Evolutionary conservation across 768 basidiomycete genomes (phyloP).

Genomic region (Phanerochaete carnosa): DNA sequence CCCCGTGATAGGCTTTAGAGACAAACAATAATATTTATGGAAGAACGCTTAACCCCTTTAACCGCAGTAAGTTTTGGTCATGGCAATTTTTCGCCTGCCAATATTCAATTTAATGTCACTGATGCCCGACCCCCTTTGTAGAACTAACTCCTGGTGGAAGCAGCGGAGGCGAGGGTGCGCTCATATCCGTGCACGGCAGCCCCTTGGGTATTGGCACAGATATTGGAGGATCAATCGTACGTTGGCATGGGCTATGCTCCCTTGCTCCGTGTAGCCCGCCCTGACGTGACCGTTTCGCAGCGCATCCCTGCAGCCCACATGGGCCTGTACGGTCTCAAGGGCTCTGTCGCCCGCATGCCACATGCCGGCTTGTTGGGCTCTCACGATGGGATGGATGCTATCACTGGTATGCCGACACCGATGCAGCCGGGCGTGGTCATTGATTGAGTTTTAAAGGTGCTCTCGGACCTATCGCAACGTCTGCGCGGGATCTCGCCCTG

Average conservation of each 20-base stretch:
- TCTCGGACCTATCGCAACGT: conserved; percentile 45
- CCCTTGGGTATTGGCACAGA: conserved; percentile 83
- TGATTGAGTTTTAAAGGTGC: conserved; percentile 29
- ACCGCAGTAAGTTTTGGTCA: conserved; percentile 28
- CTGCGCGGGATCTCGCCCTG: conserved; percentile 45
- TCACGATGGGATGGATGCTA: conserved; percentile 51
- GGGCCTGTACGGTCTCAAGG: conserved; percentile 78
- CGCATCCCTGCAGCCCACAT: conserved; percentile 81
- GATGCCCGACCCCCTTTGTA: conserved; percentile 7
- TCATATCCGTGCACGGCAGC: conserved; percentile 77
- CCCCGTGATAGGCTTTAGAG: conserved; percentile 40
- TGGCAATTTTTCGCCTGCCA: neutral
- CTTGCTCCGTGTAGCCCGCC: neutral
- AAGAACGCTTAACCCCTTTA: conserved; percentile 43
- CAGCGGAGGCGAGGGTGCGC: conserved; percentile 83
- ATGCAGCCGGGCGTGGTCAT: neutral
- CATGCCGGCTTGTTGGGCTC: conserved; percentile 48
- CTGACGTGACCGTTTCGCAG: conserved; percentile 13
- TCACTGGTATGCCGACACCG: conserved; percentile 23
- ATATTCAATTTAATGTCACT: neutral
- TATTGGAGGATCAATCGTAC: conserved; percentile 71
- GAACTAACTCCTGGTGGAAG: conserved; percentile 62
- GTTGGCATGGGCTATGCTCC: neutral
- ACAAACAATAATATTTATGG: conserved; percentile 50
- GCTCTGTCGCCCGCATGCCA: conserved; percentile 48